A percentile compares a stretch with the other conserved stretches of the same genome.
phyloP scores from a whole-genome alignment of 2,329 filamentous ascomycete genomes.

The Pseudocercospora pini-densiflorae region DNA sequence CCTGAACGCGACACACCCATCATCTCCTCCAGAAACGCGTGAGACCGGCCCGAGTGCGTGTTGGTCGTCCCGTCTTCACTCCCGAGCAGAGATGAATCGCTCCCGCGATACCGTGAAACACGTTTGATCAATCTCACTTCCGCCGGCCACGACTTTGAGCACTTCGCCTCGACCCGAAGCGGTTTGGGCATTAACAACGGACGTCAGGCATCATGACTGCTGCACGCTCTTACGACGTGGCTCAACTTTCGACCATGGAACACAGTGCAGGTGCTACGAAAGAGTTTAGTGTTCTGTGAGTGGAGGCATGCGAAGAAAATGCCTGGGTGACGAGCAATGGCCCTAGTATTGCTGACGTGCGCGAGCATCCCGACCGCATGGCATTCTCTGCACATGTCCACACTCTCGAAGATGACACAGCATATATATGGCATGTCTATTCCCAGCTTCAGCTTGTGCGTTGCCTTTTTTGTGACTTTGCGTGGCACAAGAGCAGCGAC shows the following conservation, averaged over 20 bases:
- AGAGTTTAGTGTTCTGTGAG: neutral
- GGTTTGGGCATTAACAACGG: slow-evolving; percentile 9
- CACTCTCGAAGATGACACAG: slow-evolving; percentile 1
- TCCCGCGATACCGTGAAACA: neutral
- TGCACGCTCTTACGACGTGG: slow-evolving; percentile 16
- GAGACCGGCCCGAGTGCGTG: neutral
- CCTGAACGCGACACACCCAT: neutral
- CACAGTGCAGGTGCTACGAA: slow-evolving; percentile 6
- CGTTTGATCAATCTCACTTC: neutral
- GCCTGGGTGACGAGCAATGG: neutral
- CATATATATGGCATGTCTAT: neutral
- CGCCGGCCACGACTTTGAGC: neutral
- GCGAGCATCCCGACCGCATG: neutral
- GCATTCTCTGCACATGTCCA: neutral
- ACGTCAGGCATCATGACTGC: slow-evolving; percentile 17
- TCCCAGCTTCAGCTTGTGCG: neutral
- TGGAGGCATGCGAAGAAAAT: neutral
- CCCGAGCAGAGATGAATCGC: neutral
- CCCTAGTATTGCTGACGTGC: neutral
- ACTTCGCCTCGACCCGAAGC: neutral
- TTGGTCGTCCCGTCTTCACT: neutral
- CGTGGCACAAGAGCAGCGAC: neutral
- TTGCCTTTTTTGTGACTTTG: neutral
- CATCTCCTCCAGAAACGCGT: neutral
- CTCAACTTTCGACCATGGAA: slow-evolving; percentile 12